phyloP scores from a whole-genome alignment of 179 eudicot species.

The Pouteria campechiana region DNA sequence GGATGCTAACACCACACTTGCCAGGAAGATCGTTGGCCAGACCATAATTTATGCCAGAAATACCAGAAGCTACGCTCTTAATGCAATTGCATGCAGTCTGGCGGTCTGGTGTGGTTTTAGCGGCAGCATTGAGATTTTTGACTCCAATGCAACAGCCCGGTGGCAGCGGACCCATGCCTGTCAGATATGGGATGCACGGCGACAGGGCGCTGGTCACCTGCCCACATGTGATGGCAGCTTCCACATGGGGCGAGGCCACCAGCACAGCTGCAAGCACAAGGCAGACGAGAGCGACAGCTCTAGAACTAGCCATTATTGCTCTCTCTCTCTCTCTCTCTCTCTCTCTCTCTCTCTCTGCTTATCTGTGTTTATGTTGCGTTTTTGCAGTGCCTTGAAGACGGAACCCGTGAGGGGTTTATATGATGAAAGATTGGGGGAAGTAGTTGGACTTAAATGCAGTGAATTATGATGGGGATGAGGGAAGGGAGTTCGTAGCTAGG shows the following conservation, averaged over 20 bases:
- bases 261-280: slow-evolving; percentile 7
- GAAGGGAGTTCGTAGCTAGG: too few species aligned
- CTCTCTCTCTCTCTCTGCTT: too few species aligned
- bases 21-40: slow-evolving; percentile 4
- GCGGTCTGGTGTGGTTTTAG: slow-evolving; percentile 17
- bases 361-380: too few species aligned
- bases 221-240: slow-evolving; percentile 20
- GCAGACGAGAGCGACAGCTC: too few species aligned
- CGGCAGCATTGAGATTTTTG: slow-evolving; percentile 8
- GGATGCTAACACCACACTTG: slow-evolving; percentile 21
- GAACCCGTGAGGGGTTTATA: too few species aligned
- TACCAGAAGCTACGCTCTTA: slow-evolving; percentile 1
- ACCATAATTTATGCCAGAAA: not conserved
- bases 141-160: slow-evolving; percentile 21
- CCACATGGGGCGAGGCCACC: slow-evolving; percentile 8
- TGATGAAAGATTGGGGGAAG: too few species aligned
- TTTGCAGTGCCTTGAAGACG: too few species aligned
- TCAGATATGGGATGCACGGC: slow-evolving; percentile 18
- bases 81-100: slow-evolving; percentile 19
- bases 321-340: too few species aligned
- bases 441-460: too few species aligned
- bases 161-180: not conserved
- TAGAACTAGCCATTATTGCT: too few species aligned
- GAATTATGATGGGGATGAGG: too few species aligned
- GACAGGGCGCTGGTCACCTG: slow-evolving; percentile 6